These are phyloP conservation scores for Debaryomyces sp. DNA, from an alignment of 1,139 yeast genomes.

Conservation along the genomic window DNA sequence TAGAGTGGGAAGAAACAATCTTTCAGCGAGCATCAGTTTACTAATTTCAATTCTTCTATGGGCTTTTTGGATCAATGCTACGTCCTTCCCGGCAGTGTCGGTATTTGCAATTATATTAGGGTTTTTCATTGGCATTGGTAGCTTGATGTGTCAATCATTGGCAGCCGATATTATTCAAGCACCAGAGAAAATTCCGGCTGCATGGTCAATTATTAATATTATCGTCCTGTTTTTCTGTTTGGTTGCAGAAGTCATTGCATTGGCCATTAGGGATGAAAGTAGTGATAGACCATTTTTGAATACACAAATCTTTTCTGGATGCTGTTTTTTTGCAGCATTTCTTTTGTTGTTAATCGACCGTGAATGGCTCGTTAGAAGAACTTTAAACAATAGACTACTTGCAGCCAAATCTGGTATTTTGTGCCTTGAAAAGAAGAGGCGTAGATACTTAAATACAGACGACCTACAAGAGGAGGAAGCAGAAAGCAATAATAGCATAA, in stretches of 20 bases:
- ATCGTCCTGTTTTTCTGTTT: conserved; percentile 47
- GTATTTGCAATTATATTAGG: conserved; percentile 60
- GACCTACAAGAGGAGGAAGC: conserved; percentile 11
- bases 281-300: conserved; percentile 51
- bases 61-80: conserved; percentile 60
- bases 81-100: conserved; percentile 50
- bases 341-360: conserved; percentile 33
- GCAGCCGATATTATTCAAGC: conserved; percentile 56
- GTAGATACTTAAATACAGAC: conserved; percentile 17
- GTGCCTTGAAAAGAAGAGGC: conserved; percentile 11
- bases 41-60: conserved; percentile 38
- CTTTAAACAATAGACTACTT: conserved; percentile 16
- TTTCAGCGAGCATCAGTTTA: conserved; percentile 36
- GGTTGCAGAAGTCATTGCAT: conserved; percentile 54
- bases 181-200: conserved; percentile 54
- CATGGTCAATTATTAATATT: conserved; percentile 61
- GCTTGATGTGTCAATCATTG: conserved; percentile 62
- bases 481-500: conserved; percentile 7
- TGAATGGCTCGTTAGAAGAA: conserved; percentile 30
- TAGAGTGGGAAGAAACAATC: conserved; percentile 57
- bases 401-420: conserved; percentile 11
- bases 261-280: conserved; percentile 37
- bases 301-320: conserved; percentile 64
- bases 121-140: conserved; percentile 59
- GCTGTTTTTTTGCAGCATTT: conserved; percentile 38